phyloP scores from a whole-genome alignment of 208 protist species.

The Wallacemonas sp. region DNA sequence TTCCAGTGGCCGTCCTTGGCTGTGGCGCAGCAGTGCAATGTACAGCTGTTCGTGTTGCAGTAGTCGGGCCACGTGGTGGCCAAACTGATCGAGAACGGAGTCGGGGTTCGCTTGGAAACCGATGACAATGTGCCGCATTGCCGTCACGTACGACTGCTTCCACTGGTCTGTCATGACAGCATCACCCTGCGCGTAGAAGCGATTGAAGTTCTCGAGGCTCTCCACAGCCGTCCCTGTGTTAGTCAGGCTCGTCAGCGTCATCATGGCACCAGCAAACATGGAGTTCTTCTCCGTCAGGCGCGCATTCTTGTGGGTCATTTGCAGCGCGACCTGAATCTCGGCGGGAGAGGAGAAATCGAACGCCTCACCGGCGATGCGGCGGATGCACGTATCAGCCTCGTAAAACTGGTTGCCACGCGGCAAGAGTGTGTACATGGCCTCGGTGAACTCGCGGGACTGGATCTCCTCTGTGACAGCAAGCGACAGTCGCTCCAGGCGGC shows the following conservation, averaged over 20 bases:
- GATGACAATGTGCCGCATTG: slow-evolving; percentile 22
- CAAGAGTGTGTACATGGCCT: not conserved
- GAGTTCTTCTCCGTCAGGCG: slow-evolving; percentile 3
- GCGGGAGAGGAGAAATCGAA: slow-evolving; percentile 14
- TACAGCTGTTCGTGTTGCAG: slow-evolving; percentile 26
- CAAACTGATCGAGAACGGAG: slow-evolving; percentile 9
- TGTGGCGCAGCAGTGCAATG: slow-evolving; percentile 23
- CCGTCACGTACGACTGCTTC: slow-evolving; percentile 13
- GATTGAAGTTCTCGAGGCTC: slow-evolving; percentile 5
- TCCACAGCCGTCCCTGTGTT: slow-evolving; percentile 4
- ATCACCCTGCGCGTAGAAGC: slow-evolving; percentile 8
- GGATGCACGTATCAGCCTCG: slow-evolving; percentile 10
- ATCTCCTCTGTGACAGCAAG: slow-evolving; percentile 1
- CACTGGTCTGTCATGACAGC: slow-evolving; percentile 6
- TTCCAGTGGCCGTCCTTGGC: slow-evolving; percentile 15
- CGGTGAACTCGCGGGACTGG: slow-evolving; percentile 2
- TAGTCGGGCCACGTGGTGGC: slow-evolving; percentile 15
- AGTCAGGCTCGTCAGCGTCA: not conserved
- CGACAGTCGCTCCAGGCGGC: slow-evolving; percentile 1
- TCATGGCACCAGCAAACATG: slow-evolving; percentile 7
- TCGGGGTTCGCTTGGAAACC: slow-evolving; percentile 19
- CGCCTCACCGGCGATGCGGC: slow-evolving; percentile 13
- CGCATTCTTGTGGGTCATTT: slow-evolving; percentile 8
- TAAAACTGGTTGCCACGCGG: slow-evolving; percentile 8
- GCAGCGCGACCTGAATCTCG: not conserved